Evolutionary conservation across 2,329 filamentous ascomycete genomes (phyloP).

Genomic region (Claviceps maximensis): DNA sequence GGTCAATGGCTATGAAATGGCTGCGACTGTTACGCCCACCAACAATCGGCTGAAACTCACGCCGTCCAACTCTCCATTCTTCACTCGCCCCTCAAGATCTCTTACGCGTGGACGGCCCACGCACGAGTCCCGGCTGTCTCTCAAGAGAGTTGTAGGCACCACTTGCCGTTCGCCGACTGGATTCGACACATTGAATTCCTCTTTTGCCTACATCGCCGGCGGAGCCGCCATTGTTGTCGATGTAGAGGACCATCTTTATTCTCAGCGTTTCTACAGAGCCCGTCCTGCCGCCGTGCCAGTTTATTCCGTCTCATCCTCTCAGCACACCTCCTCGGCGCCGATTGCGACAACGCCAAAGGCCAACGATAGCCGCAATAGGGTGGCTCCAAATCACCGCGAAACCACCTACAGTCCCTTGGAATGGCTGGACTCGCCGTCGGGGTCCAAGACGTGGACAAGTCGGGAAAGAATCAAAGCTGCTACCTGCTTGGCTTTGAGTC

Average conservation of each 20-base stretch:
- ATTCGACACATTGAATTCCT: constrained; percentile 67
- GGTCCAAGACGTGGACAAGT: constrained; percentile 68
- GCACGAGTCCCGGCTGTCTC: constrained; percentile 49
- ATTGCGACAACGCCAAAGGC: constrained; percentile 42
- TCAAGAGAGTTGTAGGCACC: constrained; percentile 80
- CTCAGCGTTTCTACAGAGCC: constrained; percentile 83
- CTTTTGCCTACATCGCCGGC: constrained; percentile 84
- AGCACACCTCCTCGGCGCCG: constrained; percentile 35
- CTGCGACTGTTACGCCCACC: constrained; percentile 35
- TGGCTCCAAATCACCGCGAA: constrained; percentile 33
- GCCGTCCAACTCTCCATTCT: constrained; percentile 62
- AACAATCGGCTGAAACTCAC: constrained; percentile 54
- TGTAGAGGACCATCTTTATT: constrained; percentile 52
- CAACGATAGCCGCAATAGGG: constrained; percentile 49
- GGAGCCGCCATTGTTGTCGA: constrained; percentile 85
- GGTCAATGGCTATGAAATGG: constrained; percentile 45
- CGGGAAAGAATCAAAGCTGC: constrained; percentile 89
- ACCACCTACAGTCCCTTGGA: constrained; percentile 32
- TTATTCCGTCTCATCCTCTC: constrained; percentile 42
- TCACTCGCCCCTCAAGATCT: constrained; percentile 49
- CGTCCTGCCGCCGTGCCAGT: constrained; percentile 61
- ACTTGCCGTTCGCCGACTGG: constrained; percentile 75
- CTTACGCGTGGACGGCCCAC: constrained; percentile 37
- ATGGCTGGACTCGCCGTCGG: constrained; percentile 45
- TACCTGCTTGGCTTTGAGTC: constrained; percentile 78